Evolutionary conservation across 2,329 filamentous ascomycete species (phyloP), one percentile per base, ranked within the genome.

Genomic region (Cladosporium sp.): DNA sequence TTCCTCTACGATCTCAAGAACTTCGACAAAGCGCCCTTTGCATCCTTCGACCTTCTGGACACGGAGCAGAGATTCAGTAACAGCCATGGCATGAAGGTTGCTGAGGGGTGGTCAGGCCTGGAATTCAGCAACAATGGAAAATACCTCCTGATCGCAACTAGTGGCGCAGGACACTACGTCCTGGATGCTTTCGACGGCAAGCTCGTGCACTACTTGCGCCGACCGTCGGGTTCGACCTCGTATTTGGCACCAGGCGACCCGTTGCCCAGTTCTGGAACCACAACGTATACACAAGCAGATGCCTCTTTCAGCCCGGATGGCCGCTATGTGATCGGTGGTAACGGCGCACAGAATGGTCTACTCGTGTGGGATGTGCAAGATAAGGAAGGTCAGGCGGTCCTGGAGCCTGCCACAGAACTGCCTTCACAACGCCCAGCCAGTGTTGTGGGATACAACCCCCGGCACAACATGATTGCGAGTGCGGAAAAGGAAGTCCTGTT

Each of bases 41-140:
- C 87, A 10, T 89, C 83, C 8, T 94, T 97, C 67, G 93, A 97
- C 68, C 78, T 97, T 15, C 74, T 85, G 22, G 83, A 87, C 5
- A 82, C 86, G 48, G 85, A 88, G 64, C 70, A 74, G 66, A 80
- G 72, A 60, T 81, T 73, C 37, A 76, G 73, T 48, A 78, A 75
- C 44, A 80, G 75, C 49, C 78, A 64, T 52, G 74, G 81, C 1
- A 77, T 83, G 60, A 81, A 81, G 53, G 61, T 60, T 5, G 70
- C 64, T 8, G 64, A 68, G 39, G 87, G 87, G 10, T 99, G 94
- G 94, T 94, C 90, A 1, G 91, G 89, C 65, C 80, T 99, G 40
- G 91, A 96, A 67, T 97, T 99, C 71, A 94, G 90, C 58, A 99
- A 99, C 67, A 94, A 99, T 68, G 94, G 94, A 17, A 96, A 96